Percentiles rank a stretch among this genome's conserved stretches.
Conservation (phyloP, 2,329 filamentous ascomycete genomes). For the Ceratocystis cubensis region DNA sequence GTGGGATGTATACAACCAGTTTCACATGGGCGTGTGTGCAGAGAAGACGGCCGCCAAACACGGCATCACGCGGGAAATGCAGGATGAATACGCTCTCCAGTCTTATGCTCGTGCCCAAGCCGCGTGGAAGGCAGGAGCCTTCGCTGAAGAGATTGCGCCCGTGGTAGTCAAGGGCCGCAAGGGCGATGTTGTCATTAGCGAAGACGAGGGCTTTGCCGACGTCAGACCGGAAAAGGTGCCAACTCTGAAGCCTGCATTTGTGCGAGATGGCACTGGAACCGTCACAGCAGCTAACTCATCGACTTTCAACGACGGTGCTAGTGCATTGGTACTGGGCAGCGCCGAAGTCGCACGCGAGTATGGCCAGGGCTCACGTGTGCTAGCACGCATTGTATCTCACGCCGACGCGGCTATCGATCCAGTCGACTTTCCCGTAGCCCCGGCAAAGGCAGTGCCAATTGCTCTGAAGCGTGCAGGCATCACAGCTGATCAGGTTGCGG, state of each 20-base stretch:
- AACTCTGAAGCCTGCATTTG: conserved; percentile 80
- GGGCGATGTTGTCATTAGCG: conserved; percentile 63
- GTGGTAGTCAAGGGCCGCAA: conserved; percentile 78
- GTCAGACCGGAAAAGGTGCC: conserved; percentile 77
- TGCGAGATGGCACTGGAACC: conserved; percentile 71
- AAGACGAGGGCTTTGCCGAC: conserved; percentile 81
- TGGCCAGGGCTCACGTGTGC: conserved; percentile 61
- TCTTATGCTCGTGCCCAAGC: conserved; percentile 83
- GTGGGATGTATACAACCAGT: conserved; percentile 91
- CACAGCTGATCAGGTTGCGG: conserved; percentile 75
- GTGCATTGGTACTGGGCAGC: conserved; percentile 73
- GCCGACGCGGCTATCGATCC: conserved; percentile 85
- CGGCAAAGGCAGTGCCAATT: conserved; percentile 81
- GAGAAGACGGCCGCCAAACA: conserved; percentile 89
- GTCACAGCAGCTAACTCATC: conserved; percentile 93
- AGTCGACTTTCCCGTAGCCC: conserved; percentile 89
- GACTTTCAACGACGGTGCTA: conserved; percentile 88
- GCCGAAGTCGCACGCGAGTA: conserved; percentile 70
- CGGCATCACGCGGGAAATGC: conserved; percentile 65
- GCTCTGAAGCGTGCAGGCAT: conserved; percentile 82
- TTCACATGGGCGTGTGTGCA: conserved; percentile 96
- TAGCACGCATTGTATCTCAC: conserved; percentile 75
- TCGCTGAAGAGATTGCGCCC: conserved; percentile 79
- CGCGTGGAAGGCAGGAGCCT: conserved; percentile 71
- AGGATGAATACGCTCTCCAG: conserved; percentile 81